phyloP scores from a whole-genome alignment of 208 protist genomes.

The Balamuthia mandrillaris region DNA sequence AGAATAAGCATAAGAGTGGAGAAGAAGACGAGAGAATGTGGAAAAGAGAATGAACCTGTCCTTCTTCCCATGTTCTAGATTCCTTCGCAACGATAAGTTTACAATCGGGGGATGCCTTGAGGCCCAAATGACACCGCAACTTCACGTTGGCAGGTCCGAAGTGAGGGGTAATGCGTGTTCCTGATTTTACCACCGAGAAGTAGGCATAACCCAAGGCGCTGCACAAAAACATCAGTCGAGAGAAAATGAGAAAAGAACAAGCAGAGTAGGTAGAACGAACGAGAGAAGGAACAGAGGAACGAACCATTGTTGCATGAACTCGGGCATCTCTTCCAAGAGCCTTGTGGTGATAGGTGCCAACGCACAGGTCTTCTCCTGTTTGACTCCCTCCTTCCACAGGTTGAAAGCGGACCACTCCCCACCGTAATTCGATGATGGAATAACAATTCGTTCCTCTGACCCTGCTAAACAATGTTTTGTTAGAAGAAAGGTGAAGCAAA shows the following conservation, averaged over 20 bases:
- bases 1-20: neutral
- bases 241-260: neutral
- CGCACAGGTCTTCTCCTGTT: conserved; percentile 20
- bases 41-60: neutral
- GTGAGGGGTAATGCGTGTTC: conserved; percentile 21
- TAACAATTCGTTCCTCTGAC: too few relatives aligned
- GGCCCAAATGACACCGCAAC: conserved; percentile 22
- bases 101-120: neutral
- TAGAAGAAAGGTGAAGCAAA: too few relatives aligned
- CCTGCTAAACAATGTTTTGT: too few relatives aligned
- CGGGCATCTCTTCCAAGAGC: conserved; percentile 24
- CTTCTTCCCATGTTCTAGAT: conserved; percentile 8
- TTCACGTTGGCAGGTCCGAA: conserved; percentile 40
- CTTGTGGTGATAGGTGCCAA: neutral
- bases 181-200: conserved; percentile 25
- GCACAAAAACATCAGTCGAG: neutral
- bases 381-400: conserved; percentile 7
- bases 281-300: neutral
- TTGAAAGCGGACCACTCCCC: conserved; percentile 13
- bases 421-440: neutral
- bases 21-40: neutral
- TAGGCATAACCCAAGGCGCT: conserved; percentile 26
- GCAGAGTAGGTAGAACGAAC: neutral
- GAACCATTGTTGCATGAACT: neutral
- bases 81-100: neutral